phyloP scores from a whole-genome alignment of 495 filamentous ascomycete species.

The Neurospora sp. region DNA sequence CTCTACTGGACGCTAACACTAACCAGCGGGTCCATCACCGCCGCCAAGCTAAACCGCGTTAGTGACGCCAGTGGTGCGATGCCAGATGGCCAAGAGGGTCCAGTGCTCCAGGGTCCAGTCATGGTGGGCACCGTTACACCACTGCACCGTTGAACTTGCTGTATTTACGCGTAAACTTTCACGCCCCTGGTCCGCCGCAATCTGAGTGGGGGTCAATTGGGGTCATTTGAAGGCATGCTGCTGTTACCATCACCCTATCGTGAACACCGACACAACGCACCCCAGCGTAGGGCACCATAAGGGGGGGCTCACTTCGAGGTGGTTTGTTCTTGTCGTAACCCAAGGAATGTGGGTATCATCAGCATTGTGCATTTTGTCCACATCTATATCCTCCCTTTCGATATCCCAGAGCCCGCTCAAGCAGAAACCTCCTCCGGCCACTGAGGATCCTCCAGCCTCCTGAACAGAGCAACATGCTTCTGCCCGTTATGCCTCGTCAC shows the following conservation, averaged over 20 bases:
- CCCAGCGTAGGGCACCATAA: not conserved
- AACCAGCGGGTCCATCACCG: not conserved
- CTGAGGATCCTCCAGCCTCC: conserved; percentile 67
- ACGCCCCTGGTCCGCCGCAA: not conserved
- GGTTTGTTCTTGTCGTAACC: not conserved
- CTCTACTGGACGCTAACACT: not conserved
- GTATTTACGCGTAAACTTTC: not conserved
- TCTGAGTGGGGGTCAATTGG: not conserved
- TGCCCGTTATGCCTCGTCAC: conserved; percentile 79
- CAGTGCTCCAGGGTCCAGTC: not conserved
- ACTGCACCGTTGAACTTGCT: not conserved
- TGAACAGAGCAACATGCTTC: conserved; percentile 82
- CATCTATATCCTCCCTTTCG: not conserved
- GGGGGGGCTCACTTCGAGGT: not conserved
- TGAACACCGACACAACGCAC: not conserved
- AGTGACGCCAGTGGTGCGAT: not conserved
- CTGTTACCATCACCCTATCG: not conserved
- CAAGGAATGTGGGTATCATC: not conserved
- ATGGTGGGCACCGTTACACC: not conserved
- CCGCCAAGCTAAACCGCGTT: not conserved
- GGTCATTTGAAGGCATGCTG: not conserved
- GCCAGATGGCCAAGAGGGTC: not conserved
- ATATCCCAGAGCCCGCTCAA: not conserved
- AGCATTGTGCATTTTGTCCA: not conserved
- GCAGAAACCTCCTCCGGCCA: conserved; percentile 29